Conservation (phyloP, 768 basidiomycete genomes). For the Pholiota microspora region DNA sequence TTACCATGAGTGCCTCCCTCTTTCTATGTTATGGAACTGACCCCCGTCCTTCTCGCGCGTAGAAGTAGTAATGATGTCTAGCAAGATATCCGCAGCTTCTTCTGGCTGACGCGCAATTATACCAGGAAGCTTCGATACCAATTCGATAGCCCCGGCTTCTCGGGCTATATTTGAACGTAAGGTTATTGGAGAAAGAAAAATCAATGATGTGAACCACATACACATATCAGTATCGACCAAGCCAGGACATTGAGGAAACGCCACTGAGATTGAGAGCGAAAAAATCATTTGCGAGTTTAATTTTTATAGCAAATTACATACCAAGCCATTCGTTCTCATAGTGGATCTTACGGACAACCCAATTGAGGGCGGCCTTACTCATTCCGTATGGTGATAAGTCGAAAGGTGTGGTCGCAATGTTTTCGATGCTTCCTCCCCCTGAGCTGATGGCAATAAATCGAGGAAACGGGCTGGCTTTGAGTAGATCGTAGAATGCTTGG, state of each 20-base stretch:
- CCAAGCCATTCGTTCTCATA: slow-evolving; percentile 11
- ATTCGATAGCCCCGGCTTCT: neutral
- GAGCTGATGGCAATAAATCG: too few species aligned
- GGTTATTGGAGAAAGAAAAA: neutral
- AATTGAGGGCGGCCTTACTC: slow-evolving; percentile 6
- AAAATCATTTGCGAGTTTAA: neutral
- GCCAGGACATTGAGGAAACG: slow-evolving; percentile 7
- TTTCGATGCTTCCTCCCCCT: neutral
- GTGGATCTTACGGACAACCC: slow-evolving; percentile 3
- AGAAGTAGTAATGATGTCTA: slow-evolving; percentile 4
- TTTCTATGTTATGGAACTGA: slow-evolving; percentile 6
- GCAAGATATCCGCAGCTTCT: neutral
- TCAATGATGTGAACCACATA: too few species aligned
- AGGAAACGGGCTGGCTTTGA: too few species aligned
- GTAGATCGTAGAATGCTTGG: too few species aligned
- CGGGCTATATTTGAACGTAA: neutral
- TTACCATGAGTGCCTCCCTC: slow-evolving; percentile 2
- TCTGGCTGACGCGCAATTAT: neutral
- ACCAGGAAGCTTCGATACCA: too few species aligned
- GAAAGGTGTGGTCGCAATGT: neutral
- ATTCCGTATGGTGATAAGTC: neutral
- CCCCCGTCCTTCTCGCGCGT: slow-evolving; percentile 10
- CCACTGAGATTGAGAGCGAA: neutral
- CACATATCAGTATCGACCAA: slow-evolving; percentile 8
- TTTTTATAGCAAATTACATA: too few species aligned